Percentiles rank a stretch among this genome's conserved stretches.
Conservation (phyloP, 495 filamentous ascomycete species). For the Penicillium simplicissimum region DNA sequence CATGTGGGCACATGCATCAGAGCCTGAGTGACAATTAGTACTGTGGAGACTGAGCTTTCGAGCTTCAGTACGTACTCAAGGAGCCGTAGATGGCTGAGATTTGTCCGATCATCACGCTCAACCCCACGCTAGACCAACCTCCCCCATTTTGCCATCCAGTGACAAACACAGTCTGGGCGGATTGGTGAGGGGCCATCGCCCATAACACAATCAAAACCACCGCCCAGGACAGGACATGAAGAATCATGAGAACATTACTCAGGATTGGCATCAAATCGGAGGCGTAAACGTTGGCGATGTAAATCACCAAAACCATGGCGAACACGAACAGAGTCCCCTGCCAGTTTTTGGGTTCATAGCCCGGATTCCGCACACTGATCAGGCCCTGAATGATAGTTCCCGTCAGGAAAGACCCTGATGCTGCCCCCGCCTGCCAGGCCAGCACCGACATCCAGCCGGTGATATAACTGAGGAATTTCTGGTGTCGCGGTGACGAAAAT, state of each 20-base stretch:
- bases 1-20: constrained; percentile 40
- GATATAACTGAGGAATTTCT: constrained; percentile 48
- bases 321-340: constrained; percentile 50
- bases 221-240: constrained; percentile 45
- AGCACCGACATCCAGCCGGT: constrained; percentile 51
- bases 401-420: constrained; percentile 43
- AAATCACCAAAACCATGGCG: constrained; percentile 39
- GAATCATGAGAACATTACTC: constrained; percentile 38
- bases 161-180: constrained; percentile 43
- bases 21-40: constrained; percentile 20
- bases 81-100: constrained; percentile 41
- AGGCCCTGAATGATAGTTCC: constrained; percentile 49
- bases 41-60: too few species aligned
- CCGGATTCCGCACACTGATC: constrained; percentile 37
- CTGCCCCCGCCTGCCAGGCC: constrained; percentile 41
- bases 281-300: constrained; percentile 45
- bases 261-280: constrained; percentile 40
- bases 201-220: constrained; percentile 39
- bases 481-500: constrained; percentile 41
- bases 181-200: constrained; percentile 39
- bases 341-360: constrained; percentile 38
- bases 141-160: constrained; percentile 49
- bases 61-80: constrained; percentile 20
- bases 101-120: constrained; percentile 53
- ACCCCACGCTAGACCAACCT: constrained; percentile 48